Evolutionary conservation across 2,329 filamentous ascomycete species (phyloP).

Genomic region (Fusarium camptoceras): DNA sequence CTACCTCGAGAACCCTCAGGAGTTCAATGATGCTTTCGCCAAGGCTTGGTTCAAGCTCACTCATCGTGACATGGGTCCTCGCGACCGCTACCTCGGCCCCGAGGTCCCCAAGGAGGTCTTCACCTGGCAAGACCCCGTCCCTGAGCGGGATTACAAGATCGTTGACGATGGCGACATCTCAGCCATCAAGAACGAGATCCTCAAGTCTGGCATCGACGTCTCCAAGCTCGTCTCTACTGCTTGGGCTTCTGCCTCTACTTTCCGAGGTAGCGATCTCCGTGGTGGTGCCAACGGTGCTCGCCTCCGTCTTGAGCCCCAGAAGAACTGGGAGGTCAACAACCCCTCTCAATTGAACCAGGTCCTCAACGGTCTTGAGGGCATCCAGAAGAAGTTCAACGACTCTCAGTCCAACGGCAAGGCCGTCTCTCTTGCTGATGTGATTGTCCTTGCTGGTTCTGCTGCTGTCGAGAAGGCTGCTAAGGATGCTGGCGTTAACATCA

Average conservation of each 20-base stretch:
- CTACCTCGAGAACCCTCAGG: constrained; percentile 75
- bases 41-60: constrained; percentile 87
- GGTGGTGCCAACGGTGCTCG: constrained; percentile 84
- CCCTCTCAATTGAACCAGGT: constrained; percentile 72
- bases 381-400: constrained; percentile 75
- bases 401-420: constrained; percentile 67
- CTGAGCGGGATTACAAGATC: constrained; percentile 67
- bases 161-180: constrained; percentile 72
- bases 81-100: constrained; percentile 77
- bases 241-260: constrained; percentile 77
- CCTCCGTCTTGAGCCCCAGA: constrained; percentile 78
- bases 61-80: constrained; percentile 83
- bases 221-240: constrained; percentile 73
- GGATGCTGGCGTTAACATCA: constrained; percentile 59
- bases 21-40: constrained; percentile 77
- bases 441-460: constrained; percentile 78
- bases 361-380: constrained; percentile 68
- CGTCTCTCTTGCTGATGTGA: constrained; percentile 80
- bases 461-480: constrained; percentile 79
- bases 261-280: constrained; percentile 82
- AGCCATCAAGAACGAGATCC: constrained; percentile 75
- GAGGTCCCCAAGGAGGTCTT: constrained; percentile 78
- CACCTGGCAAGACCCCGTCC: constrained; percentile 80
- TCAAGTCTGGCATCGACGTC: constrained; percentile 69
- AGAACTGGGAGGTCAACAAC: constrained; percentile 81